Evolutionary conservation across 371 early-diverging fungal species (phyloP).

Genomic region (Apophysomyces elegans): DNA sequence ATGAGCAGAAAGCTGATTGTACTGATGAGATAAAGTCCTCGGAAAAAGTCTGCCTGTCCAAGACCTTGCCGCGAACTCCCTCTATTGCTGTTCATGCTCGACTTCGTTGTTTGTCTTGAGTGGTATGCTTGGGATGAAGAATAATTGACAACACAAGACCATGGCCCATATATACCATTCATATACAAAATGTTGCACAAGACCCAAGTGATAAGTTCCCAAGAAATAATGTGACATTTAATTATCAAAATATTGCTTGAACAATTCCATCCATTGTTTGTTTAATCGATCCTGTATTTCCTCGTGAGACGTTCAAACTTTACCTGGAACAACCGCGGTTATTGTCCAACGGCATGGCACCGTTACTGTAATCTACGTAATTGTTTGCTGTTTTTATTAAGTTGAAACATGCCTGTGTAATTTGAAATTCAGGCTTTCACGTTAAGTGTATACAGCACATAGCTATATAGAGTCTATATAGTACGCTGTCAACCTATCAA

Average conservation of each 20-base stretch:
- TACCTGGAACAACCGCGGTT: no score
- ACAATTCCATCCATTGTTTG: no score
- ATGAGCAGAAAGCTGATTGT: background rate
- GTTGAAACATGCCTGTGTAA: no score
- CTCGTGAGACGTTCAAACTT: no score
- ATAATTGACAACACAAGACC: background rate
- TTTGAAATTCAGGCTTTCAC: no score
- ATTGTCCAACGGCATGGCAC: no score
- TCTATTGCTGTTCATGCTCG: background rate
- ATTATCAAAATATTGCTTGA: background rate
- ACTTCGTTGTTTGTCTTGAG: background rate
- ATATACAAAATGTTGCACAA: background rate
- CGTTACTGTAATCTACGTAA: no score
- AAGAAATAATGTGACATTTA: slow-evolving; percentile 1
- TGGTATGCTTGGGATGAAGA: background rate
- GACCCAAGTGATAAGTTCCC: background rate
- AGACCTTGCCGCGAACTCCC: background rate
- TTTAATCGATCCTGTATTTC: no score
- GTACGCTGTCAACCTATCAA: no score
- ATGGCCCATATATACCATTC: background rate
- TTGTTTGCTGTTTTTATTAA: no score
- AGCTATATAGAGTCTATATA: no score
- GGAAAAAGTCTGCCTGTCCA: background rate
- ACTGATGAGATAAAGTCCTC: background rate
- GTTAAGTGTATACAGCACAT: no score